These are phyloP conservation scores for Dionaea muscipula DNA, from an alignment of 179 eudicot species.

Conservation along the genomic window DNA sequence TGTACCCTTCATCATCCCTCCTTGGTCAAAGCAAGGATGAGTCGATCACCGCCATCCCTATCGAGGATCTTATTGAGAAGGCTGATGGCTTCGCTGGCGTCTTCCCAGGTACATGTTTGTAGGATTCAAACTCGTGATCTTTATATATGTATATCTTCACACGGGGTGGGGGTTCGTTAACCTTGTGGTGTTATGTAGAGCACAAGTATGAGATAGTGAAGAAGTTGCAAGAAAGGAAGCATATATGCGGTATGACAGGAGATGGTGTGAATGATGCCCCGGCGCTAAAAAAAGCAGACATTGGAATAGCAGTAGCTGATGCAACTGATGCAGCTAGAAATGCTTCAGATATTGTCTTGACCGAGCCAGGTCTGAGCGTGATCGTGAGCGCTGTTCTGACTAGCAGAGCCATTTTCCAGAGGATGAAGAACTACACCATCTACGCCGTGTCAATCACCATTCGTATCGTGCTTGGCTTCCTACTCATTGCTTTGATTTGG, in stretches of 20 bases:
- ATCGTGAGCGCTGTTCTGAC: slow-evolving; percentile 75
- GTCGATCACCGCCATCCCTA: slow-evolving; percentile 39
- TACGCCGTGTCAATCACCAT: slow-evolving; percentile 88
- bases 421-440: slow-evolving; percentile 93
- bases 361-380: slow-evolving; percentile 87
- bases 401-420: slow-evolving; percentile 82
- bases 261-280: slow-evolving; percentile 97
- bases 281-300: slow-evolving; percentile 77
- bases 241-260: slow-evolving; percentile 88
- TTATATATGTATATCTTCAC: no score
- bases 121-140: not conserved
- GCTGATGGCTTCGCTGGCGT: slow-evolving; percentile 97
- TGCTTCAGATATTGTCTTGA: slow-evolving; percentile 80
- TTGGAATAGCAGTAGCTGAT: slow-evolving; percentile 90
- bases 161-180: no score
- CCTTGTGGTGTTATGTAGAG: slow-evolving; percentile 26
- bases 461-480: slow-evolving; percentile 74
- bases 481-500: slow-evolving; percentile 69
- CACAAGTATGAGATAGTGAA: slow-evolving; percentile 90
- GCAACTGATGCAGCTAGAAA: slow-evolving; percentile 87
- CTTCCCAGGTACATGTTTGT: slow-evolving; percentile 55
- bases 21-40: slow-evolving; percentile 54
- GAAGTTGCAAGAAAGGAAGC: slow-evolving; percentile 74
- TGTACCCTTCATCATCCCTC: slow-evolving; percentile 87
- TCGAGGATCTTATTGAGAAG: slow-evolving; percentile 72